These are phyloP conservation scores for Penicillium fimorum DNA, from an alignment of 495 filamentous ascomycete genomes.

Conservation along the genomic window DNA sequence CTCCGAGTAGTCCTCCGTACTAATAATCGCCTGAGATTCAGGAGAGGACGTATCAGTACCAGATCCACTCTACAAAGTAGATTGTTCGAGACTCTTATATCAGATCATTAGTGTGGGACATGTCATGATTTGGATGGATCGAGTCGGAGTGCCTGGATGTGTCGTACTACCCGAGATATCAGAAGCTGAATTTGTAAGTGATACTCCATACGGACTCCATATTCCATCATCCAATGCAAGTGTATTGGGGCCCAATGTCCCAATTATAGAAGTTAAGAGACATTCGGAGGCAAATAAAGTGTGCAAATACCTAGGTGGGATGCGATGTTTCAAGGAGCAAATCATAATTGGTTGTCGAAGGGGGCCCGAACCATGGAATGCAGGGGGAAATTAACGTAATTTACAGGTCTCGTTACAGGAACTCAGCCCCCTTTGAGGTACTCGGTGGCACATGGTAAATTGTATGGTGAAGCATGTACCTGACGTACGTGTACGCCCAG, in stretches of 20 bases:
- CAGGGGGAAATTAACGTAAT: slow-evolving; percentile 18
- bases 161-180: slow-evolving; percentile 1
- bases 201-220: neutral
- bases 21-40: slow-evolving; percentile 3
- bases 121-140: neutral
- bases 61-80: neutral
- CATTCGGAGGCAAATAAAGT: slow-evolving; percentile 2
- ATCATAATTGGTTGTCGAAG: slow-evolving; percentile 1
- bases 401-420: slow-evolving; percentile 5
- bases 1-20: neutral
- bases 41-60: neutral
- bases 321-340: neutral
- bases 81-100: slow-evolving; percentile 4
- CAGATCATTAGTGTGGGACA: neutral
- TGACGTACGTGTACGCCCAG: slow-evolving; percentile 5
- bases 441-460: slow-evolving; percentile 3
- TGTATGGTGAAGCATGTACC: slow-evolving; percentile 10
- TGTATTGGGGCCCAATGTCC: neutral
- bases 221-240: neutral
- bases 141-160: neutral
- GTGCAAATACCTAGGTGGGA: neutral
- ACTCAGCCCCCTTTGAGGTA: slow-evolving; percentile 3
- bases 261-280: slow-evolving; percentile 3
- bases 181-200: neutral
- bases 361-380: slow-evolving; percentile 20